These are phyloP conservation scores for Mortierella sp. DNA, from an alignment of 371 early-diverging fungal species.

Conservation along the genomic window DNA sequence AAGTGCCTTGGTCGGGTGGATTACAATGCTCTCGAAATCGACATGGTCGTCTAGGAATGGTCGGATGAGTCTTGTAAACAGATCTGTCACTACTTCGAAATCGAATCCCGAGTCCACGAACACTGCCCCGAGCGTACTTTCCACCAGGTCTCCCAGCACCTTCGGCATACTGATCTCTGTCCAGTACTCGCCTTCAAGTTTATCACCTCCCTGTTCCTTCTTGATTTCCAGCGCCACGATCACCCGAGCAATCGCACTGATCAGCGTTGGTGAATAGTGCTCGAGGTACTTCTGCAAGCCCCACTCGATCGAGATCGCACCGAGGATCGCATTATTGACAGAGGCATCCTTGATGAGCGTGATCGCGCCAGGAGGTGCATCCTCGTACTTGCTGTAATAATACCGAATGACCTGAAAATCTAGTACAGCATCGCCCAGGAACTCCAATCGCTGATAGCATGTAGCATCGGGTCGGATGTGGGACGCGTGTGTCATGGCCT, in stretches of 20 bases:
- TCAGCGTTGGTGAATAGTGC: constrained; percentile 69
- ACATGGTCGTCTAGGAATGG: constrained; percentile 68
- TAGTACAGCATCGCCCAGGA: constrained; percentile 93
- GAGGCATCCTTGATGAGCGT: constrained; percentile 85
- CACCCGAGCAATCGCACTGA: constrained; percentile 63
- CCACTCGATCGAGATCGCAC: constrained; percentile 71
- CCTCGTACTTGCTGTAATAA: constrained; percentile 70
- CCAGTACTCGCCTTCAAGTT: constrained; percentile 74
- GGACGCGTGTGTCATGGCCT: constrained; percentile 92
- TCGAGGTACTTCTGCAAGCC: constrained; percentile 75
- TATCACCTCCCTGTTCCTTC: constrained; percentile 31
- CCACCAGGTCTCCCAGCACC: constrained; percentile 87
- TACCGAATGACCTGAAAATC: constrained; percentile 84
- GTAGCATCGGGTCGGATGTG: constrained; percentile 64
- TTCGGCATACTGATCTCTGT: constrained; percentile 83
- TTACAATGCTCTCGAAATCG: constrained; percentile 59
- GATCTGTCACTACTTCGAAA: constrained; percentile 59
- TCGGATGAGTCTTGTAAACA: constrained; percentile 66
- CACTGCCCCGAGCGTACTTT: constrained; percentile 90
- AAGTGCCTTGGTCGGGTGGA: constrained; percentile 61
- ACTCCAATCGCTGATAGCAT: constrained; percentile 95
- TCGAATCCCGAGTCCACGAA: constrained; percentile 86
- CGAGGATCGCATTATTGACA: constrained; percentile 90
- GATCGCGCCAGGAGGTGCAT: constrained; percentile 74
- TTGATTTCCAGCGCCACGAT: constrained; percentile 56